Evolutionary conservation across 2,329 filamentous ascomycete genomes (phyloP).

Genomic region (Diaporthe caulivora): DNA sequence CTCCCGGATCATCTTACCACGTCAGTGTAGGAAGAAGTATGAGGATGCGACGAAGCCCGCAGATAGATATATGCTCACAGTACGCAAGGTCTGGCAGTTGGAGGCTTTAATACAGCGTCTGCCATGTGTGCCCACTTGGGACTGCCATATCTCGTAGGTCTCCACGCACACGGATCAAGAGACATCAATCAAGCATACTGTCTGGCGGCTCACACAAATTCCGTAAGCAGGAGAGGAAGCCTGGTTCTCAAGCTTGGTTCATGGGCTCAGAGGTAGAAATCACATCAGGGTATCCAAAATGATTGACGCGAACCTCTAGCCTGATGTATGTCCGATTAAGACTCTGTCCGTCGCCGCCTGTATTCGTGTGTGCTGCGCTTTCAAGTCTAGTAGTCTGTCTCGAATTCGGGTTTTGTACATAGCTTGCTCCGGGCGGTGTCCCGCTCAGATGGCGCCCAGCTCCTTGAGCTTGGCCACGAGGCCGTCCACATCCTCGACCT

Average conservation of each 20-base stretch:
- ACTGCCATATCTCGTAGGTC: background rate
- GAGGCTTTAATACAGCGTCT: background rate
- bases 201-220: no score
- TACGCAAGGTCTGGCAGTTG: background rate
- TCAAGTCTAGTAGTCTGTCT: background rate
- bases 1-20: background rate
- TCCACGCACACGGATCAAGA: no score
- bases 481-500: slow-evolving; percentile 98
- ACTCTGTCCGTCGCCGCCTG: background rate
- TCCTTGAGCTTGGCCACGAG: slow-evolving; percentile 95
- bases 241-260: background rate
- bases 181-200: background rate
- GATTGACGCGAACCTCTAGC: background rate
- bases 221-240: background rate
- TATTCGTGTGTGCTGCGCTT: slow-evolving; percentile 13
- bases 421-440: background rate
- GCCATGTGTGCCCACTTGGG: background rate
- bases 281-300: background rate
- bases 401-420: background rate
- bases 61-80: background rate
- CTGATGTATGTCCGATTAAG: background rate
- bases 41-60: background rate
- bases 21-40: background rate
- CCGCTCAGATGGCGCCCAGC: slow-evolving; percentile 82
- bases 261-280: background rate